Evolutionary conservation across 2,329 filamentous ascomycete species (phyloP).

Genomic region (Botrytis galanthina): DNA sequence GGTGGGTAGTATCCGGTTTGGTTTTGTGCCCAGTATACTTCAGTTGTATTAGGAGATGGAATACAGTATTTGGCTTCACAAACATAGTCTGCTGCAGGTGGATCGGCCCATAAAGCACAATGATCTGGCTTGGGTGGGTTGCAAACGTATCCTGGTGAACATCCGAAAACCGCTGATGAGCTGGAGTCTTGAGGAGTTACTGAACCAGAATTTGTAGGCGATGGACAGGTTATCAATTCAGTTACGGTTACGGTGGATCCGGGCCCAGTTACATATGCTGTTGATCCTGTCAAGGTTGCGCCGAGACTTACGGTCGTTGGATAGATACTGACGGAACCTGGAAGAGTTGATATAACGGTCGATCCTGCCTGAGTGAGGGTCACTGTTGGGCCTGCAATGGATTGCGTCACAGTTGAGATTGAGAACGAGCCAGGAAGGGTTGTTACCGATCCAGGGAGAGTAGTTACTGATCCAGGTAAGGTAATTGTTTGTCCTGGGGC

Average conservation of each 20-base stretch:
- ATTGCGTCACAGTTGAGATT: conserved; percentile 17
- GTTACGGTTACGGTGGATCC: conserved; percentile 26
- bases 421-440: conserved; percentile 17
- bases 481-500: conserved; percentile 1
- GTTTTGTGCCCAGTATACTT: conserved; percentile 45
- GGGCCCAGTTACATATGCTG: conserved; percentile 18
- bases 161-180: conserved; percentile 43
- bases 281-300: conserved; percentile 12
- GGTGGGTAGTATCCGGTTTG: conserved; percentile 52
- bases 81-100: conserved; percentile 41
- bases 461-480: neutral
- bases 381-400: neutral
- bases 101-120: conserved; percentile 44
- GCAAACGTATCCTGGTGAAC: conserved; percentile 45
- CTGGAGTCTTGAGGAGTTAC: conserved; percentile 32
- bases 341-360: conserved; percentile 22
- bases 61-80: conserved; percentile 44
- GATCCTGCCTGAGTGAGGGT: conserved; percentile 20
- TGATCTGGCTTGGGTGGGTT: conserved; percentile 40
- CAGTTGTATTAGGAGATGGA: conserved; percentile 35
- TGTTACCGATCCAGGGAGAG: conserved; percentile 9
- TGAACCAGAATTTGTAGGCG: conserved; percentile 30
- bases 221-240: conserved; percentile 26
- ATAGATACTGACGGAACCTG: conserved; percentile 20
- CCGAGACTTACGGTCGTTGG: conserved; percentile 21